phyloP scores from a whole-genome alignment of 495 filamentous ascomycete species.

The Annulohypoxylon maeteangense region DNA sequence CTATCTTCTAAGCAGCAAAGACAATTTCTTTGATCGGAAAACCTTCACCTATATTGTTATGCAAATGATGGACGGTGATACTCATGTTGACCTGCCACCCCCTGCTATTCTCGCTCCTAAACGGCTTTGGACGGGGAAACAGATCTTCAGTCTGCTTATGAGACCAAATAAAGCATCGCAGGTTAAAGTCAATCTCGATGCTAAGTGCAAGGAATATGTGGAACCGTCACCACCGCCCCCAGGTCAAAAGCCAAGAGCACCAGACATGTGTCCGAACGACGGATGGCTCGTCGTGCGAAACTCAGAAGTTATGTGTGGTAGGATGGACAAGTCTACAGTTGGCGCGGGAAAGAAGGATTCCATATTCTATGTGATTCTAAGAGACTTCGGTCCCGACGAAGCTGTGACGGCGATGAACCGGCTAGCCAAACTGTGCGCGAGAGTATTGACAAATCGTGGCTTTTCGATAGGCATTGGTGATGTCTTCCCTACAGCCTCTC shows the following conservation, averaged over 20 bases:
- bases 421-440: slow-evolving; percentile 86
- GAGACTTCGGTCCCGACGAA: slow-evolving; percentile 90
- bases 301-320: slow-evolving; percentile 97
- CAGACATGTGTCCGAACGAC: slow-evolving; percentile 86
- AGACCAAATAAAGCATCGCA: slow-evolving; percentile 82
- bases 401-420: slow-evolving; percentile 95
- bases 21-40: slow-evolving; percentile 88
- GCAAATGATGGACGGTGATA: slow-evolving; percentile 89
- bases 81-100: slow-evolving; percentile 83
- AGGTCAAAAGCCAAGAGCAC: slow-evolving; percentile 55
- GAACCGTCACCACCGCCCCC: slow-evolving; percentile 47
- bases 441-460: slow-evolving; percentile 87
- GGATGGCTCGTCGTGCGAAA: slow-evolving; percentile 91
- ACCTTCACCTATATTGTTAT: slow-evolving; percentile 89
- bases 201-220: slow-evolving; percentile 86
- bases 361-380: slow-evolving; percentile 93
- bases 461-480: slow-evolving; percentile 97
- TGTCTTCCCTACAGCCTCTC: slow-evolving; percentile 78
- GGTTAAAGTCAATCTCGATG: slow-evolving; percentile 91
- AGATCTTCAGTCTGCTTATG: slow-evolving; percentile 96
- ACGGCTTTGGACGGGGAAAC: slow-evolving; percentile 95
- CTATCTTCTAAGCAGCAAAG: slow-evolving; percentile 90
- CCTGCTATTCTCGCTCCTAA: slow-evolving; percentile 87
- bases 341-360: slow-evolving; percentile 98
- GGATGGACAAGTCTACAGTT: slow-evolving; percentile 97